Percentiles rank a stretch among this genome's conserved stretches.
phyloP scores from a whole-genome alignment of 257 asterid genomes.

The Primulina eburnea region DNA sequence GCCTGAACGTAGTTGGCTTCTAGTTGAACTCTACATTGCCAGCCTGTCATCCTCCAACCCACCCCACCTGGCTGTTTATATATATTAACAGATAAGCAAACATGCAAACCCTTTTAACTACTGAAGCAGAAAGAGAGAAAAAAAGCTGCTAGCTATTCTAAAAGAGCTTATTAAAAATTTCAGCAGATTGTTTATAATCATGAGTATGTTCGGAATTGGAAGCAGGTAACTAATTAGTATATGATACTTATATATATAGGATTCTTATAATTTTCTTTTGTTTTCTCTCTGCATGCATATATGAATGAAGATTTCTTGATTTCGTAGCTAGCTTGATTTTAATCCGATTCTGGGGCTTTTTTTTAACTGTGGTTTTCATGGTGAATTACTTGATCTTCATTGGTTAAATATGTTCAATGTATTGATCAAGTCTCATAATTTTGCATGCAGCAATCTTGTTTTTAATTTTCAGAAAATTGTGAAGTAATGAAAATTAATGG shows the following conservation, averaged over 20 bases:
- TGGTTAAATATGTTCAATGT: not conserved
- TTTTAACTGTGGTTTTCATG: not conserved
- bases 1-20: not conserved
- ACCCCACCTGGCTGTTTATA: not conserved
- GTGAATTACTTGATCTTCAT: too few species aligned
- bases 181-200: constrained; percentile 8
- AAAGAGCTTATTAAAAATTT: not conserved
- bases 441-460: not conserved
- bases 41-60: not conserved
- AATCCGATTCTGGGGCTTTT: not conserved
- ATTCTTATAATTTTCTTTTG: not conserved
- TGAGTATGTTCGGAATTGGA: constrained; percentile 36
- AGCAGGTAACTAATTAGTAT: constrained; percentile 24
- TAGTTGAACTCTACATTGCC: not conserved
- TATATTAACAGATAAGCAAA: not conserved
- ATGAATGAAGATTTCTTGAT: not conserved
- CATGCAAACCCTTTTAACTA: not conserved
- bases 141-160: not conserved
- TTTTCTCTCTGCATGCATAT: not conserved
- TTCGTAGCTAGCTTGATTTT: too few species aligned
- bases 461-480: too few species aligned
- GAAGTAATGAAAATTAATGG: too few species aligned
- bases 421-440: not conserved
- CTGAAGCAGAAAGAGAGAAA: not conserved
- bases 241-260: too few species aligned